Percentiles rank a stretch among this genome's conserved stretches.
These are phyloP conservation scores for Sarocladium kiliense DNA, from an alignment of 2,329 filamentous ascomycete genomes.

Conservation along the genomic window DNA sequence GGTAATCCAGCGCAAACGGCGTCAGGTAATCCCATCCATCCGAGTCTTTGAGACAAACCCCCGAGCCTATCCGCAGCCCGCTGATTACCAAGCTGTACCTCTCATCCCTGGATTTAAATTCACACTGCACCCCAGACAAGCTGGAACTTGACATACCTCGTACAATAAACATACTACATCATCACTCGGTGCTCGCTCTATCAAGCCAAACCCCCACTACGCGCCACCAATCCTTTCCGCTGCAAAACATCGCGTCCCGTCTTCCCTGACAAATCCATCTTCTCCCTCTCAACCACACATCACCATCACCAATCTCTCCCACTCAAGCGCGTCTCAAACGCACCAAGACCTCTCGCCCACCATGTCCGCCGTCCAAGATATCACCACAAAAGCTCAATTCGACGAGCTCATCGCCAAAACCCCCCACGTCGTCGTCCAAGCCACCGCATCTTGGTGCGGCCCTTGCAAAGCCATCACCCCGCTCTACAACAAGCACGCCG, in stretches of 20 bases:
- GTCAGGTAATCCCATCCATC: neutral
- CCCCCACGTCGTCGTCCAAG: slow-evolving; percentile 50
- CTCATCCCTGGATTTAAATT: neutral
- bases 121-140: neutral
- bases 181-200: neutral
- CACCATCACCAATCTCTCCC: slow-evolving; percentile 13
- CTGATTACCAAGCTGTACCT: neutral
- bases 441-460: slow-evolving; percentile 56
- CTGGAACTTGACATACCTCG: neutral
- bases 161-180: neutral
- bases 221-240: neutral
- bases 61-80: neutral
- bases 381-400: slow-evolving; percentile 41
- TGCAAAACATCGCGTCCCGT: neutral
- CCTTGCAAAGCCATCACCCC: slow-evolving; percentile 58
- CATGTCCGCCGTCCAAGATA: slow-evolving; percentile 29
- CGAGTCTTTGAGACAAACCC: neutral
- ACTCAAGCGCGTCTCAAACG: slow-evolving; percentile 8
- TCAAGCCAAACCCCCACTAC: neutral
- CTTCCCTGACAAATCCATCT: neutral
- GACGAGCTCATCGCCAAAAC: slow-evolving; percentile 40
- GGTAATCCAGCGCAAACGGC: neutral
- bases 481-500: slow-evolving; percentile 44
- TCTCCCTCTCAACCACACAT: slow-evolving; percentile 14
- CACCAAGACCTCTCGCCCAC: neutral